Evolutionary conservation across 2,329 filamentous ascomycete genomes (phyloP).

Genomic region (Hymenoscyphus linearis): DNA sequence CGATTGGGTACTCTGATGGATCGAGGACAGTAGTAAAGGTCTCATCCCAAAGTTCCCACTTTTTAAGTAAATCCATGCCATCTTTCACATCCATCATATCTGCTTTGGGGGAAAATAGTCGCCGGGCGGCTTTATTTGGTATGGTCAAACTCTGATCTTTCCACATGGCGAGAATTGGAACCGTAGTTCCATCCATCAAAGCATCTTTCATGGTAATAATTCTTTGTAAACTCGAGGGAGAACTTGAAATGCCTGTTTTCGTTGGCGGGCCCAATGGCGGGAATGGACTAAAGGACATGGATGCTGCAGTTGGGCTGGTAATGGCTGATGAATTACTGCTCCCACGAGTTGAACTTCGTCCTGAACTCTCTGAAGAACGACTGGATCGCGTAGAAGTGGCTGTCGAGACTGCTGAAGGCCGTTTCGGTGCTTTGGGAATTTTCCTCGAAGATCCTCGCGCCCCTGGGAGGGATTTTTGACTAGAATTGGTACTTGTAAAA

Average conservation of each 20-base stretch:
- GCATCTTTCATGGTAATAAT: slow-evolving; percentile 72
- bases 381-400: slow-evolving; percentile 20
- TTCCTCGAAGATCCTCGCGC: slow-evolving; percentile 18
- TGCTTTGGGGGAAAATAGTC: slow-evolving; percentile 42
- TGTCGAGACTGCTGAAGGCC: slow-evolving; percentile 8
- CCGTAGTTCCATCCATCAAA: slow-evolving; percentile 66
- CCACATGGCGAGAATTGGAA: slow-evolving; percentile 77
- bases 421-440: slow-evolving; percentile 12
- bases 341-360: slow-evolving; percentile 20
- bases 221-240: slow-evolving; percentile 66
- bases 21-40: slow-evolving; percentile 58
- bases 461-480: slow-evolving; percentile 27
- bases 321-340: slow-evolving; percentile 34
- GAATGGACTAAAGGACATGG: slow-evolving; percentile 54
- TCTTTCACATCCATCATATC: slow-evolving; percentile 37
- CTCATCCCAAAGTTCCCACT: slow-evolving; percentile 59
- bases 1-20: slow-evolving; percentile 60
- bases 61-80: slow-evolving; percentile 51
- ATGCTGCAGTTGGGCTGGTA: slow-evolving; percentile 46
- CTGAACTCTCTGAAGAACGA: slow-evolving; percentile 27
- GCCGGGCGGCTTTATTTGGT: slow-evolving; percentile 55
- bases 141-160: slow-evolving; percentile 70
- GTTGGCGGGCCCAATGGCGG: slow-evolving; percentile 63
- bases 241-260: slow-evolving; percentile 46
- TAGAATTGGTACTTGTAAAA: slow-evolving; percentile 57